Evolutionary conservation across 768 basidiomycete species (phyloP).

Genomic region (Collybiopsis confluens): DNA sequence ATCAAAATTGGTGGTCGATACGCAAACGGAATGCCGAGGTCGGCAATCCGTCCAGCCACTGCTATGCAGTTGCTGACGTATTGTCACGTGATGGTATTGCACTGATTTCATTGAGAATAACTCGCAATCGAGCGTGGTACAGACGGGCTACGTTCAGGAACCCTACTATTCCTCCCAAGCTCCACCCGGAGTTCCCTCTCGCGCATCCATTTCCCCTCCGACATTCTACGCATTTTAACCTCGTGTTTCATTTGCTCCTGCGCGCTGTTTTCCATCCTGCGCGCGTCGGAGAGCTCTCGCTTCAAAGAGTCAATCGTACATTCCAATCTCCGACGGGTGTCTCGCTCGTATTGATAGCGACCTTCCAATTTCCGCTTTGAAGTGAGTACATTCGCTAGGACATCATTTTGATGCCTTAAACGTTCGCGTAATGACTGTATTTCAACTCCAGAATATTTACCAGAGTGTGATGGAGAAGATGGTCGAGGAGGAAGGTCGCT

Average conservation of each 20-base stretch:
- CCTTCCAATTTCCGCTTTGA: slow-evolving; percentile 45
- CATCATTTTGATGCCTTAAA: slow-evolving; percentile 20
- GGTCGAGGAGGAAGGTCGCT: not conserved
- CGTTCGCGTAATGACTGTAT: slow-evolving; percentile 33
- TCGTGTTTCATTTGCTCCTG: slow-evolving; percentile 25
- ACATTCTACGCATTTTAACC: slow-evolving; percentile 63
- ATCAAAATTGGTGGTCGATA: not conserved
- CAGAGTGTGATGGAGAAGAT: slow-evolving; percentile 4
- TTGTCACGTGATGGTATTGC: too few species aligned
- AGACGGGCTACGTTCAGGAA: not conserved
- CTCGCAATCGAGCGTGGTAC: not conserved
- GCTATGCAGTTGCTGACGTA: too few species aligned
- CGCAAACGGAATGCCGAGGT: slow-evolving; percentile 11
- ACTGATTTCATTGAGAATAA: too few species aligned
- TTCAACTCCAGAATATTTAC: slow-evolving; percentile 28
- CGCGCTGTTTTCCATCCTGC: slow-evolving; percentile 25
- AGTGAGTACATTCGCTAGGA: slow-evolving; percentile 28
- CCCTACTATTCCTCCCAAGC: not conserved
- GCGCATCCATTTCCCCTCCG: slow-evolving; percentile 38
- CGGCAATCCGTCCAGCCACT: slow-evolving; percentile 52
- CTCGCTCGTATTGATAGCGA: slow-evolving; percentile 27
- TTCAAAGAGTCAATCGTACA: slow-evolving; percentile 27
- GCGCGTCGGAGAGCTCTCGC: slow-evolving; percentile 26
- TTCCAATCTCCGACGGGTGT: slow-evolving; percentile 32
- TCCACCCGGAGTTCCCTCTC: not conserved